Evolutionary conservation across 2,329 filamentous ascomycete genomes (phyloP).

Genomic region (Fusarium beomiforme): DNA sequence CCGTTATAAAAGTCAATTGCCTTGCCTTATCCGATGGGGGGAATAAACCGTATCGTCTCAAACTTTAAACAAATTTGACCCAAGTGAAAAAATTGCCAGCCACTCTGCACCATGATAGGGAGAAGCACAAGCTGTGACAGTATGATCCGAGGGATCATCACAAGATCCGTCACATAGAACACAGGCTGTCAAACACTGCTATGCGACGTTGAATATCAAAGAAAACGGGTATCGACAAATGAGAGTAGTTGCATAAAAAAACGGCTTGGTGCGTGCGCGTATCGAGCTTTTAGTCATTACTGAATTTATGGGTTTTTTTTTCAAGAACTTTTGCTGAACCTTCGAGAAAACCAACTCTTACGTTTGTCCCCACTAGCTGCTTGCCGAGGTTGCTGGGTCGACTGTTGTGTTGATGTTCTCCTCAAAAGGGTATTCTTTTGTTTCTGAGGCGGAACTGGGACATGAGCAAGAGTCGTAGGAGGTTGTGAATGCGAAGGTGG

Average conservation of each 20-base stretch:
- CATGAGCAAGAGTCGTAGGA: slow-evolving; percentile 24
- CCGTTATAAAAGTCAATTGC: slow-evolving; percentile 42
- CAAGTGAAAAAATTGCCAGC: slow-evolving; percentile 21
- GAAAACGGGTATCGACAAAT: slow-evolving; percentile 44
- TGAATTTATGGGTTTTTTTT: slow-evolving; percentile 4
- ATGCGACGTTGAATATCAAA: slow-evolving; percentile 19
- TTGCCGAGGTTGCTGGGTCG: slow-evolving; percentile 31
- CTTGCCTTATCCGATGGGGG: slow-evolving; percentile 19
- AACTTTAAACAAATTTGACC: slow-evolving; percentile 25
- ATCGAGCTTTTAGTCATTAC: slow-evolving; percentile 13
- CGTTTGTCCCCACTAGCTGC: slow-evolving; percentile 70
- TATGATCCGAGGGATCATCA: slow-evolving; percentile 8
- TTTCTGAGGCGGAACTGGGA: slow-evolving; percentile 36
- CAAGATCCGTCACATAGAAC: slow-evolving; percentile 9
- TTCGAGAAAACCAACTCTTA: slow-evolving; percentile 88
- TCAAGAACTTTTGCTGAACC: slow-evolving; percentile 73
- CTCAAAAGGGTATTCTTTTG: slow-evolving; percentile 45
- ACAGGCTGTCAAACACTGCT: not conserved
- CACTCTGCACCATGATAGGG: not conserved
- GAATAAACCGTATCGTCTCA: slow-evolving; percentile 9
- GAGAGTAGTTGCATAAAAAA: slow-evolving; percentile 28
- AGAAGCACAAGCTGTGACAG: slow-evolving; percentile 14
- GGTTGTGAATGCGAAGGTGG: slow-evolving; percentile 42
- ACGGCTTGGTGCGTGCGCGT: slow-evolving; percentile 18
- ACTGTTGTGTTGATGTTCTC: slow-evolving; percentile 43